phyloP scores from a whole-genome alignment of 257 asterid genomes.

The Plectranthus barbatus region DNA sequence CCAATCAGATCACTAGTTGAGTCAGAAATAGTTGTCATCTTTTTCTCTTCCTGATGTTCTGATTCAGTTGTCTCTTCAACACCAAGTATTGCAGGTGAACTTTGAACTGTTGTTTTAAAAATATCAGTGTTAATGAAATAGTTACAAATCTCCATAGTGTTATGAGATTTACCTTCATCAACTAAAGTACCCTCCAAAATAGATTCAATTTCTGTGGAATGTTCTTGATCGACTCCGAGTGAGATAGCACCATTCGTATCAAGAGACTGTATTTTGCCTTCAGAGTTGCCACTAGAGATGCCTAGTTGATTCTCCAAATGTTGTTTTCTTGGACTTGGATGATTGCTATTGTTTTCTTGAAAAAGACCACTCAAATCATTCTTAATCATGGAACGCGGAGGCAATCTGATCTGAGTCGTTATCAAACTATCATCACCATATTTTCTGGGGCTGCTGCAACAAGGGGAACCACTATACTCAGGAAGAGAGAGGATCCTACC shows the following conservation, averaged over 20 bases:
- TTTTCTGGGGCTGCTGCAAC: conserved; percentile 63
- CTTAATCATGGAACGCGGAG: conserved; percentile 30
- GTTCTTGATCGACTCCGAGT: conserved; percentile 17
- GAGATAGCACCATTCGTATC: conserved; percentile 11
- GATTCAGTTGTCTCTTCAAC: conserved; percentile 27
- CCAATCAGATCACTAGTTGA: conserved; percentile 9
- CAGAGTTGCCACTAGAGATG: conserved; percentile 16
- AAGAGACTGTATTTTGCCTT: conserved; percentile 28
- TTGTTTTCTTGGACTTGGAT: conserved; percentile 29
- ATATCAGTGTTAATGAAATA: conserved; percentile 1
- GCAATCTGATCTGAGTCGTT: conserved; percentile 33
- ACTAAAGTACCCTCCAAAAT: conserved; percentile 10
- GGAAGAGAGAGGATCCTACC: conserved; percentile 78
- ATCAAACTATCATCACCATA: conserved; percentile 33
- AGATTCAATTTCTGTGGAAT: conserved; percentile 24
- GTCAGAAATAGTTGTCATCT: conserved; percentile 15
- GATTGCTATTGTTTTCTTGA: conserved; percentile 28
- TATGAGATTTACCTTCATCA: conserved; percentile 36
- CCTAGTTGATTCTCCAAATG: conserved; percentile 24
- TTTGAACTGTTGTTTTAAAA: conserved; percentile 8
- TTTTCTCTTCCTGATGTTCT: conserved; percentile 29
- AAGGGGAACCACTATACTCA: conserved; percentile 47
- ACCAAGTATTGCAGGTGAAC: conserved; percentile 19
- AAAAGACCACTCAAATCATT: conserved; percentile 19
- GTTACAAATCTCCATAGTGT: neutral